These are phyloP conservation scores for Penicillium rolfsii DNA, from an alignment of 2,329 filamentous ascomycete species.

Conservation along the genomic window DNA sequence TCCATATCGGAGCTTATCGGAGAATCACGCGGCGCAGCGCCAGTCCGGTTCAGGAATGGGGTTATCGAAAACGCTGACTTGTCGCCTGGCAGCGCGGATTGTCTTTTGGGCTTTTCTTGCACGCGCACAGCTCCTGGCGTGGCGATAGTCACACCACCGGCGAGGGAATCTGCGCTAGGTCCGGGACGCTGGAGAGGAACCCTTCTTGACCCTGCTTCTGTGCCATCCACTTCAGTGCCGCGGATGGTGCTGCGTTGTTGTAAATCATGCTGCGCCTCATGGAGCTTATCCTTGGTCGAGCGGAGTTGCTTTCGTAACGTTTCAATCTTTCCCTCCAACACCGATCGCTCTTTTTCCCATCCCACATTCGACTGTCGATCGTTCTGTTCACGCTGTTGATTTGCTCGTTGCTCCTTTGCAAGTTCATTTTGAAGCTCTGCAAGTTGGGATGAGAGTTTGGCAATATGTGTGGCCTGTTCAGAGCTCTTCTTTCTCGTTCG, in stretches of 20 bases:
- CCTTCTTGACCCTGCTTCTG: constrained; percentile 47
- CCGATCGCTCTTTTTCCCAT: constrained; percentile 63
- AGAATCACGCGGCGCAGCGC: constrained; percentile 56
- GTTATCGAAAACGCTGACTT: constrained; percentile 95
- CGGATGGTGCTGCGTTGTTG: constrained; percentile 46
- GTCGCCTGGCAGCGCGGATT: constrained; percentile 69
- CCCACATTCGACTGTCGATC: constrained; percentile 62
- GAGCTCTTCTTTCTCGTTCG: constrained; percentile 52
- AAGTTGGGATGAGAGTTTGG: constrained; percentile 46
- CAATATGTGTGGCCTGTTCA: constrained; percentile 46
- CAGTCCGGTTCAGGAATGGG: constrained; percentile 81
- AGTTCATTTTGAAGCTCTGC: constrained; percentile 57
- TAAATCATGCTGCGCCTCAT: constrained; percentile 61
- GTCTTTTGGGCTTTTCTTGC: constrained; percentile 61
- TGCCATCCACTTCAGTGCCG: constrained; percentile 30
- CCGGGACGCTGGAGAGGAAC: constrained; percentile 36
- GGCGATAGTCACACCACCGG: constrained; percentile 53
- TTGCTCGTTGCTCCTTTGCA: constrained; percentile 55
- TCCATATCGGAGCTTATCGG: constrained; percentile 35
- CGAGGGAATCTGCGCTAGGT: constrained; percentile 40
- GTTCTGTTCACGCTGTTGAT: constrained; percentile 52
- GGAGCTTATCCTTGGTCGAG: constrained; percentile 71
- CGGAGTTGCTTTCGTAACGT: constrained; percentile 71
- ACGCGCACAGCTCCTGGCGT: constrained; percentile 54
- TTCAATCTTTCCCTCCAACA: constrained; percentile 71